These are phyloP conservation scores for Ehretia macrophylla DNA, from an alignment of 257 asterid genomes.

Conservation along the genomic window DNA sequence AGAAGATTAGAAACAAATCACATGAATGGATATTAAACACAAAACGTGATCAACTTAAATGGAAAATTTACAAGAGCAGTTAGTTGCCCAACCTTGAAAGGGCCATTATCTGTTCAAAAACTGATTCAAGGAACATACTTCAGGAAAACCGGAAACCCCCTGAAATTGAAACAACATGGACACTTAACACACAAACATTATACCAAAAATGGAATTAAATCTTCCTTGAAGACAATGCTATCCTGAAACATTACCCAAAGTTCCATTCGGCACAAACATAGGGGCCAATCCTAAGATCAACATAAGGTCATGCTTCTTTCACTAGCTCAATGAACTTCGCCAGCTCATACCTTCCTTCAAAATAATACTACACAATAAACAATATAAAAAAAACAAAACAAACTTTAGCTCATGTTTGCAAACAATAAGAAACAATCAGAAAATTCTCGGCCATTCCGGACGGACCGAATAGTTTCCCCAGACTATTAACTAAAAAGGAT, in stretches of 20 bases:
- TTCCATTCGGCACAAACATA: constrained; percentile 99
- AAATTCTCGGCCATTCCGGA: no score
- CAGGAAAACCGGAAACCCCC: constrained; percentile 49
- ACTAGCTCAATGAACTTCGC: constrained; percentile 87
- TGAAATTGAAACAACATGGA: constrained; percentile 18
- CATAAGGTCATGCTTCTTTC: constrained; percentile 81
- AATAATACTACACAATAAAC: constrained; percentile 60
- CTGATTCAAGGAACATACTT: constrained; percentile 43
- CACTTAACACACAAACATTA: constrained; percentile 8
- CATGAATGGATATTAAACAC: no score
- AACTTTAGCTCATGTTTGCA: constrained; percentile 5
- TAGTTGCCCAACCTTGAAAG: constrained; percentile 37
- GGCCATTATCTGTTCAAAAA: constrained; percentile 42
- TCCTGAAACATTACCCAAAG: constrained; percentile 65
- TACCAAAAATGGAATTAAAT: constrained; percentile 3
- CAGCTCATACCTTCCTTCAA: constrained; percentile 87
- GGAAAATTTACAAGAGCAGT: background rate
- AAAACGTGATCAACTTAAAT: constrained; percentile 14
- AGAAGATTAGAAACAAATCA: no score
- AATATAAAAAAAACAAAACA: background rate
- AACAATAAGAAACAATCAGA: no score
- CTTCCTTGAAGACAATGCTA: constrained; percentile 8
- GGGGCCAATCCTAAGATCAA: constrained; percentile 86
- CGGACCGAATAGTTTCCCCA: no score
- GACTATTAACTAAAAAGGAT: background rate